Conservation (phyloP, 2,329 filamentous ascomycete species). For the Aureobasidium leucospermi region DNA sequence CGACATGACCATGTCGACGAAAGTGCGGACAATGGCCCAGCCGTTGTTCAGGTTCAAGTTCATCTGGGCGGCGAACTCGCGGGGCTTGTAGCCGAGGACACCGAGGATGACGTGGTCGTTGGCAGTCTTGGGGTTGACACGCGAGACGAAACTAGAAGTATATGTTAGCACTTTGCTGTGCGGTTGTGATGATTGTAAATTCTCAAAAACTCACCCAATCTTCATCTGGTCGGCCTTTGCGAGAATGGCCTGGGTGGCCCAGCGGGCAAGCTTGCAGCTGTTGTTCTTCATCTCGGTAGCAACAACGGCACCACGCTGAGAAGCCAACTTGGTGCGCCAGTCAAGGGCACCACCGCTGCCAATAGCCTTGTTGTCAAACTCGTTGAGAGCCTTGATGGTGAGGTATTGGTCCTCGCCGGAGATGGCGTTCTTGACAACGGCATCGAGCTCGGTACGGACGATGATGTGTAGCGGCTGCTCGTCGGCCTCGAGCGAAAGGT, state of each 20-base stretch:
- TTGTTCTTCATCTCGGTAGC: conserved; percentile 99
- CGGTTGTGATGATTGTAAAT: not conserved
- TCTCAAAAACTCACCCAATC: conserved; percentile 62
- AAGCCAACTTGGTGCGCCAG: conserved; percentile 92
- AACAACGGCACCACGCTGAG: conserved; percentile 91
- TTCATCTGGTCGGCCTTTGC: conserved; percentile 99
- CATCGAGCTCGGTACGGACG: conserved; percentile 91
- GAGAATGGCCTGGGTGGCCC: conserved; percentile 94
- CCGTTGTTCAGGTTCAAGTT: conserved; percentile 94
- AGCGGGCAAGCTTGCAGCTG: conserved; percentile 94
- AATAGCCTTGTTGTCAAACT: conserved; percentile 97
- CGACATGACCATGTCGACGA: conserved; percentile 85
- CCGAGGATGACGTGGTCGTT: conserved; percentile 93
- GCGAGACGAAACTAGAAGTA: conserved; percentile 74
- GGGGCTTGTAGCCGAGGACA: conserved; percentile 94
- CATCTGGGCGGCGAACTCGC: conserved; percentile 96
- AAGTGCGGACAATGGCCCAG: conserved; percentile 97
- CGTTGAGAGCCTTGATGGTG: conserved; percentile 93
- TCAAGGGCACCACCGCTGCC: conserved; percentile 91
- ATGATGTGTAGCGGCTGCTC: conserved; percentile 90
- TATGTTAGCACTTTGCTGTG: conserved; percentile 17
- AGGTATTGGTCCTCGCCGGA: conserved; percentile 86
- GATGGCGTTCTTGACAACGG: conserved; percentile 89
- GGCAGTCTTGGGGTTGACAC: conserved; percentile 83
- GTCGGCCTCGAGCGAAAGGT: conserved; percentile 81